A percentile compares a stretch with the other conserved stretches of the same genome.
phyloP scores from a whole-genome alignment of 305 asterid genomes.

The Stenogyne calaminthoides region DNA sequence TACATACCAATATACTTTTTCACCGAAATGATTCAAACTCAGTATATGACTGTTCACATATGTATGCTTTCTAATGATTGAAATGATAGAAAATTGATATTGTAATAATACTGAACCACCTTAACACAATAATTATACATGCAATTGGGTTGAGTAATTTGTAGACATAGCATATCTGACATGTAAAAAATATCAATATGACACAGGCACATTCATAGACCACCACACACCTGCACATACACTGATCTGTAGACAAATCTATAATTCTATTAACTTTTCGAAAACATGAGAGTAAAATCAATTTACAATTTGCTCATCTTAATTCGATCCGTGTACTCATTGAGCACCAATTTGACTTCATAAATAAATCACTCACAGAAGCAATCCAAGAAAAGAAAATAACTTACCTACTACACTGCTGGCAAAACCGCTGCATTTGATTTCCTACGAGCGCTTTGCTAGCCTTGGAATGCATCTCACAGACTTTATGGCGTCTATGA shows the following conservation, averaged over 20 bases:
- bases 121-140: not conserved
- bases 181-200: not conserved
- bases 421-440: slow-evolving; percentile 85
- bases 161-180: not conserved
- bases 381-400: not conserved
- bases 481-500: slow-evolving; percentile 84
- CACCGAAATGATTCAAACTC: not conserved
- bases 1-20: not conserved
- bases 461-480: slow-evolving; percentile 82
- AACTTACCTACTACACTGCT: slow-evolving; percentile 86
- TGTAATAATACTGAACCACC: not conserved
- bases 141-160: not conserved
- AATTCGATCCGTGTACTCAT: not conserved
- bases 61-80: not conserved
- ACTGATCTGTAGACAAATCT: slow-evolving; percentile 1
- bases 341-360: not conserved
- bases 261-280: not conserved
- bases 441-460: slow-evolving; percentile 63
- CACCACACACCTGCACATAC: no score
- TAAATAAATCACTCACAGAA: not conserved
- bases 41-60: not conserved
- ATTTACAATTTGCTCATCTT: not conserved
- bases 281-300: not conserved
- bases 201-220: not conserved
- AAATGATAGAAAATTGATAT: not conserved